Percentiles rank a stretch among this genome's conserved stretches.
Evolutionary conservation across 2,329 filamentous ascomycete genomes (phyloP).

Genomic region (Geosmithia morbida): DNA sequence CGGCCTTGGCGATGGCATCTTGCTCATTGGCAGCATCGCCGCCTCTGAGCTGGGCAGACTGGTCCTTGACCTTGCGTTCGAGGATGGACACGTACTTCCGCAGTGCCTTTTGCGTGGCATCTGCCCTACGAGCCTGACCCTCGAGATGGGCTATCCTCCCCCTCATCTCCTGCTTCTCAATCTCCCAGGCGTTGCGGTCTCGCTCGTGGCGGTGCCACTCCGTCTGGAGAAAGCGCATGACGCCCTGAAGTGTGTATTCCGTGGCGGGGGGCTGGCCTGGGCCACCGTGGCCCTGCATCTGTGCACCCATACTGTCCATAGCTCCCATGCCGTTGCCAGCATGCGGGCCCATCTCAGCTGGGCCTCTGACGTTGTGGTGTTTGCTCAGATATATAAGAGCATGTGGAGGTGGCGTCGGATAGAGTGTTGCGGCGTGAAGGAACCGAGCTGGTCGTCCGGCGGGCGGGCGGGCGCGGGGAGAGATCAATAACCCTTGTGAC

Average conservation of each 20-base stretch:
- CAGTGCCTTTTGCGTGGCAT: slow-evolving; percentile 76
- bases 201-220: slow-evolving; percentile 99
- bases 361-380: slow-evolving; percentile 4
- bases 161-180: slow-evolving; percentile 98
- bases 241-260: slow-evolving; percentile 54
- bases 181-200: slow-evolving; percentile 97
- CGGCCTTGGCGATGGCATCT: slow-evolving; percentile 25
- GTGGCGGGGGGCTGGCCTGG: slow-evolving; percentile 41
- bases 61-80: slow-evolving; percentile 75
- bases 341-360: slow-evolving; percentile 22
- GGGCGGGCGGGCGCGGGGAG: no score
- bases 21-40: slow-evolving; percentile 22
- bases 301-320: slow-evolving; percentile 25
- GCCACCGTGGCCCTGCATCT: slow-evolving; percentile 26
- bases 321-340: slow-evolving; percentile 29
- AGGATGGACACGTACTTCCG: slow-evolving; percentile 84
- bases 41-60: slow-evolving; percentile 56
- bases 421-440: no score
- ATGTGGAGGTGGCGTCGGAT: slow-evolving; percentile 15
- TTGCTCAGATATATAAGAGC: slow-evolving; percentile 16
- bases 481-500: no score
- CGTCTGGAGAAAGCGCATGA: slow-evolving; percentile 98
- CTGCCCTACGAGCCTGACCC: slow-evolving; percentile 73
- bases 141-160: slow-evolving; percentile 89
- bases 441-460: background rate